Evolutionary conservation across 805 yeast genomes (phyloP).

Genomic region (Candida verbasci): DNA sequence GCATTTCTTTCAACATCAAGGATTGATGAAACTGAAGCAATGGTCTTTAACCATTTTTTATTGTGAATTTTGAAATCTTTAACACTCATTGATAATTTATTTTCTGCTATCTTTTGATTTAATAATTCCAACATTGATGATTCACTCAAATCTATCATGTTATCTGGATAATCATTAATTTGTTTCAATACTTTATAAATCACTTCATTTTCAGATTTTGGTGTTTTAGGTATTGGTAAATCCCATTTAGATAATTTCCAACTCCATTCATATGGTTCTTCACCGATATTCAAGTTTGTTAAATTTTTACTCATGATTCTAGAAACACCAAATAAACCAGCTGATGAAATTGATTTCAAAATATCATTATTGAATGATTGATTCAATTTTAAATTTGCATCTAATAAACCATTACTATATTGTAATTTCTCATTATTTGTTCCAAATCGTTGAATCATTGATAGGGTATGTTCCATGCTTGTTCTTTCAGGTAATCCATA

Average conservation of each 20-base stretch:
- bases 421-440: constrained; percentile 38
- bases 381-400: constrained; percentile 29
- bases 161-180: constrained; percentile 36
- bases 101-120: constrained; percentile 8
- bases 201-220: constrained; percentile 38
- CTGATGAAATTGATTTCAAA: constrained; percentile 36
- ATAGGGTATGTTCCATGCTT: constrained; percentile 48
- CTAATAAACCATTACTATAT: constrained; percentile 55
- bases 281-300: constrained; percentile 5
- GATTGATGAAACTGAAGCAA: constrained; percentile 22
- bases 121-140: constrained; percentile 16
- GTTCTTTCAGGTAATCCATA: constrained; percentile 63
- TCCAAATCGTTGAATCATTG: constrained; percentile 28
- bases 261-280: constrained; percentile 51
- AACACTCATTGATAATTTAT: constrained; percentile 8
- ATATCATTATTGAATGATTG: constrained; percentile 3
- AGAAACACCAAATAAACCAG: constrained; percentile 60
- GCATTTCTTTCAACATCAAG: constrained; percentile 7
- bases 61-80: constrained; percentile 13
- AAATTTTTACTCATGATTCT: constrained; percentile 32
- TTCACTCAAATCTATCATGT: constrained; percentile 13
- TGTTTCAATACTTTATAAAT: constrained; percentile 51
- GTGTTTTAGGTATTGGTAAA: constrained; percentile 43
- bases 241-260: constrained; percentile 84
- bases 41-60: constrained; percentile 19